Evolutionary conservation across 2,329 filamentous ascomycete genomes (phyloP), one percentile per base, ranked within the genome.

Genomic region (Xylaria sp.): DNA sequence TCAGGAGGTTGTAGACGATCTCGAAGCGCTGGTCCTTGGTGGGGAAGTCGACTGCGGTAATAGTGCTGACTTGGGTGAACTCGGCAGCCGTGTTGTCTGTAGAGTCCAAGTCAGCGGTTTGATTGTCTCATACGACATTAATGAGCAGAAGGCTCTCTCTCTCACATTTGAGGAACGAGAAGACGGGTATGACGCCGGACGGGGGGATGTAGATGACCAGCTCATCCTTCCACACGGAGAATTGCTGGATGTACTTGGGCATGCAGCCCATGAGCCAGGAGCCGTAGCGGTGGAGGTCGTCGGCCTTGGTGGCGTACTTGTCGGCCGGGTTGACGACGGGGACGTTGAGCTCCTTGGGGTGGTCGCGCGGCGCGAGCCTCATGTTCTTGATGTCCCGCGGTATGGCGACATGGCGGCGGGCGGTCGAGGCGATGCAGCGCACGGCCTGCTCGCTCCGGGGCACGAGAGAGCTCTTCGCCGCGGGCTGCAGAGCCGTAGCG

Each of bases 201-300:
- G 96, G 96, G 57, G 93, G 87, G 78, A 98, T 96, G 83, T 97
- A 95, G 81, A 98, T 93, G 76, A 92, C 94, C 80, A 99, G 90
- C 84, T 99, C 96, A 80, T 99, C 96, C 85, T 99, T 99, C 96
- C 96, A 99, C 65, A 99, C 95, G 13, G 94, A 97, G 85, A 98
- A 98, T 84, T 99, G 96, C 85, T 99, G 97, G 77, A 99, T 89
- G 84, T 97, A 98, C 87, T 98, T 98, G 77, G 96, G 97, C 79
- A 99, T 84, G 82, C 93, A 97, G 75, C 94, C 94, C 89, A 99
- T 95, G 78, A 99, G 85, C 88, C 97, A 99, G 79, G 97, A 90
- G 78, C 96, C 96, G 80, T 99, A 99, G 78, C 90, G 92, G 87
- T 99, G 96, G 80, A 98, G 86, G 79, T 91, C 88, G 74, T 97